These are phyloP conservation scores for Psilocybe sp. DNA, from an alignment of 768 basidiomycete genomes.

Conservation along the genomic window DNA sequence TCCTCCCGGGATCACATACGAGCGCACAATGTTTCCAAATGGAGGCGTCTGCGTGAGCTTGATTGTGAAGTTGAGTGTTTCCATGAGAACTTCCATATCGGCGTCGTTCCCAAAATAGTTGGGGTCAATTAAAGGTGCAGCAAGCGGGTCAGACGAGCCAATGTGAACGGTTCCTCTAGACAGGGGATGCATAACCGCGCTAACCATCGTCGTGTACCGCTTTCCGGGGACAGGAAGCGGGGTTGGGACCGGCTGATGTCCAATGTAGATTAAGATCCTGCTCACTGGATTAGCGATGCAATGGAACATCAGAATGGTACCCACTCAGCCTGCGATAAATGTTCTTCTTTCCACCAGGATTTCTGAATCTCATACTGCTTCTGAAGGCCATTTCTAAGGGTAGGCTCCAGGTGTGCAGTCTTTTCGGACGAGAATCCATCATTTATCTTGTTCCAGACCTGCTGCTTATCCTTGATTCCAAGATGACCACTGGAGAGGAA, in stretches of 20 bases:
- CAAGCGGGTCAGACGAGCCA: slow-evolving; percentile 1
- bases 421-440: neutral
- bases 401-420: neutral
- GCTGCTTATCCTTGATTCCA: neutral
- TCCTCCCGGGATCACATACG: slow-evolving; percentile 2
- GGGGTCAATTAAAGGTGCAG: slow-evolving; percentile 8
- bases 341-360: neutral
- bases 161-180: slow-evolving; percentile 6
- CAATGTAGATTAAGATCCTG: neutral
- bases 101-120: slow-evolving; percentile 3
- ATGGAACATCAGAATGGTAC: no score
- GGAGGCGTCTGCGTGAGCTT: slow-evolving; percentile 3
- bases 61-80: neutral
- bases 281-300: neutral
- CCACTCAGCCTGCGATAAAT: neutral
- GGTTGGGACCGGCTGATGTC: neutral
- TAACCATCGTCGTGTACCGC: neutral
- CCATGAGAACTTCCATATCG: slow-evolving; percentile 7
- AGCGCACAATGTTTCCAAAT: slow-evolving; percentile 4
- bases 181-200: slow-evolving; percentile 3
- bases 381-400: neutral
- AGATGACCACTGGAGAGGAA: neutral
- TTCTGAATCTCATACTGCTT: neutral
- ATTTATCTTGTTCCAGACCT: neutral
- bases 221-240: slow-evolving; percentile 1